These are phyloP conservation scores for Cucumis sativus DNA, from an alignment of 306 rosid genomes.

Conservation along the genomic window Cucumber_9930_V3 NC_026661.2:584501-585000, in stretches of 20 bases:
- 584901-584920: constrained; percentile 20
- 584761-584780: constrained; percentile 22
- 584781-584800: constrained; percentile 99
- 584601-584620: too few relatives aligned
- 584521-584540: too few relatives aligned
- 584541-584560: too few relatives aligned
- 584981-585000: constrained; percentile 49
- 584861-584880: constrained; percentile 75
- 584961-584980: constrained; percentile 40
- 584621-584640: too few relatives aligned
- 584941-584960: constrained; percentile 12
- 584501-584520: too few relatives aligned
- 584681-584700: not conserved
- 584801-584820: constrained; percentile 58
- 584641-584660: too few relatives aligned
- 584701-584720: not conserved
- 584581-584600: too few relatives aligned
- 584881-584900: constrained; percentile 26
- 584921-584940: constrained; percentile 19
- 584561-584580: too few relatives aligned
- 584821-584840: constrained; percentile 31
- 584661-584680: too few relatives aligned
- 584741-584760: not conserved
- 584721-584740: not conserved
- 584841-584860: constrained; percentile 76